Evolutionary conservation across 2,329 filamentous ascomycete species (phyloP).

Genomic region (Monosporascus ibericus): DNA sequence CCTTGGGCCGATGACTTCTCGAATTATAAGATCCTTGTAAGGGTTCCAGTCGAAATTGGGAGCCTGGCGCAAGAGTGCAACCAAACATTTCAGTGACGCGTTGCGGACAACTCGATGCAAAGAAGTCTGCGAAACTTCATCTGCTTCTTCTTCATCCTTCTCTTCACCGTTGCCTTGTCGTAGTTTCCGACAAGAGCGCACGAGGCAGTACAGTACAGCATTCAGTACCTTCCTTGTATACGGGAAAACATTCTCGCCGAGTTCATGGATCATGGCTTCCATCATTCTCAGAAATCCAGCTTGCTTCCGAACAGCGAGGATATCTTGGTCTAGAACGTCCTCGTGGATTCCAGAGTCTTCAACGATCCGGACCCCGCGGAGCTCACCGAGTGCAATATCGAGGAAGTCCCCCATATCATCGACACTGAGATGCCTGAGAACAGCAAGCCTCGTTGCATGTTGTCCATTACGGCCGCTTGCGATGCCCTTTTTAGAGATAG

Average conservation of each 20-base stretch:
- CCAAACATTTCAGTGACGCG: constrained; percentile 75
- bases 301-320: constrained; percentile 69
- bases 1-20: constrained; percentile 70
- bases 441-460: constrained; percentile 72
- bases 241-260: constrained; percentile 65
- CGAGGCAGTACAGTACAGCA: constrained; percentile 73
- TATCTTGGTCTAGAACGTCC: constrained; percentile 48
- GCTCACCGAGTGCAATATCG: constrained; percentile 68
- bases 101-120: constrained; percentile 62
- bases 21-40: constrained; percentile 65
- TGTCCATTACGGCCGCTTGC: constrained; percentile 75
- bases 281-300: constrained; percentile 90
- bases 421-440: constrained; percentile 70
- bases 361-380: constrained; percentile 56
- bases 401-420: constrained; percentile 76
- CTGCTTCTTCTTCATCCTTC: constrained; percentile 28
- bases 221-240: constrained; percentile 67
- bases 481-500: constrained; percentile 74
- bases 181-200: constrained; percentile 60
- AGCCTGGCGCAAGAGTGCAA: constrained; percentile 69
- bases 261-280: constrained; percentile 75
- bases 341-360: constrained; percentile 43
- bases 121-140: constrained; percentile 41
- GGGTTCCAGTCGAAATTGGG: constrained; percentile 64
- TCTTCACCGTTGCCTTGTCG: constrained; percentile 32